A percentile compares a stretch with the other conserved stretches of the same genome.
Conservation (phyloP, 2,329 filamentous ascomycete species). For the Exophiala dermatitidis region DNA sequence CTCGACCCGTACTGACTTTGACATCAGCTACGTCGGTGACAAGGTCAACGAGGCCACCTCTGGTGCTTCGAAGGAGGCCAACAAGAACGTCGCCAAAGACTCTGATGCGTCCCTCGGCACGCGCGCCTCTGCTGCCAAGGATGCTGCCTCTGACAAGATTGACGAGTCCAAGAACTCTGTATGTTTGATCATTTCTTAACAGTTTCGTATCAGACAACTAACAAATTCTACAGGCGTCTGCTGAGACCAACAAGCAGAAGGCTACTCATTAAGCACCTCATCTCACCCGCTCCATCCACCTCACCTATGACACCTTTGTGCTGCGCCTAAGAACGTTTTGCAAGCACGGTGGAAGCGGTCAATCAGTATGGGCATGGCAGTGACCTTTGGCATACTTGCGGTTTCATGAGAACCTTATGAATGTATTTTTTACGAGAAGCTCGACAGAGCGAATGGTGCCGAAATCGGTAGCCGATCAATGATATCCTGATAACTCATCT, state of each 20-base stretch:
- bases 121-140: conserved; percentile 49
- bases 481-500: conserved; percentile 4
- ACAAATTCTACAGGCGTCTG: conserved; percentile 20
- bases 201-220: background rate
- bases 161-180: conserved; percentile 47
- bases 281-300: background rate
- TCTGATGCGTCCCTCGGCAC: conserved; percentile 46
- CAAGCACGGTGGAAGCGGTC: conserved; percentile 3
- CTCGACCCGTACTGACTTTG: conserved; percentile 31
- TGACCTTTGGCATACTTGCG: conserved; percentile 1
- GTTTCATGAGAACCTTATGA: conserved; percentile 10
- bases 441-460: conserved; percentile 4
- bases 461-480: conserved; percentile 14
- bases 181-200: conserved; percentile 8
- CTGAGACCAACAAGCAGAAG: conserved; percentile 26
- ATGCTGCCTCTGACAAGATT: conserved; percentile 47
- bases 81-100: conserved; percentile 63
- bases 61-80: conserved; percentile 59
- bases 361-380: conserved; percentile 6
- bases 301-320: conserved; percentile 7
- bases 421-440: conserved; percentile 15
- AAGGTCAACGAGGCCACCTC: conserved; percentile 51
- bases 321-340: conserved; percentile 13
- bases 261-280: conserved; percentile 24
- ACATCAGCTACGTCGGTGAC: conserved; percentile 62